Evolutionary conservation across 495 filamentous ascomycete species (phyloP).

Genomic region (Penicillium egyptiacum): DNA sequence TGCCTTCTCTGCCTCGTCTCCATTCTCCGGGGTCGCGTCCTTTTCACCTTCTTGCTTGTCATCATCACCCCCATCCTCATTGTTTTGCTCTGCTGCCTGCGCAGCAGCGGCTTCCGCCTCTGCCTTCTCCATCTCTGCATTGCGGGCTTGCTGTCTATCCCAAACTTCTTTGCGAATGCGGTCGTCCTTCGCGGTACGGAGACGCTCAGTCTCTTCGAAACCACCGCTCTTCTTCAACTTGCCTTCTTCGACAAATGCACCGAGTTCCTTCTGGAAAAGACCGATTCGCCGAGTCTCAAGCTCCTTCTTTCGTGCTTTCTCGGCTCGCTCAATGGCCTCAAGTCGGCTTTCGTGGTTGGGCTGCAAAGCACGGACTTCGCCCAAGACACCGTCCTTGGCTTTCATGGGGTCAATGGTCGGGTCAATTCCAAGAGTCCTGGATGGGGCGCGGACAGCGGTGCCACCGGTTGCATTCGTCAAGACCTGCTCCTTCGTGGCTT

Average conservation of each 20-base stretch:
- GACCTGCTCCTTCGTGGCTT: slow-evolving; percentile 94
- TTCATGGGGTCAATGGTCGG: slow-evolving; percentile 67
- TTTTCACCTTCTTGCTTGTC: neutral
- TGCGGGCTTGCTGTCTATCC: slow-evolving; percentile 61
- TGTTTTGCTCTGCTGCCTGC: slow-evolving; percentile 18
- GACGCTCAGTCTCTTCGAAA: slow-evolving; percentile 87
- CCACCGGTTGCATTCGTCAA: slow-evolving; percentile 56
- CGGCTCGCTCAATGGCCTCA: slow-evolving; percentile 93
- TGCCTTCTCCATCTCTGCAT: slow-evolving; percentile 42
- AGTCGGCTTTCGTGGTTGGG: slow-evolving; percentile 92
- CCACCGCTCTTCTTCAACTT: slow-evolving; percentile 94
- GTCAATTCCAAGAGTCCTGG: slow-evolving; percentile 64
- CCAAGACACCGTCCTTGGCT: slow-evolving; percentile 87
- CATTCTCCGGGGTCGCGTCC: slow-evolving; percentile 6
- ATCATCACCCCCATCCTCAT: slow-evolving; percentile 17
- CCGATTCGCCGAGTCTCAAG: slow-evolving; percentile 73
- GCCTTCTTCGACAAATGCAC: slow-evolving; percentile 84
- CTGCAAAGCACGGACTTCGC: slow-evolving; percentile 89
- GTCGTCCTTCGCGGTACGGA: slow-evolving; percentile 83
- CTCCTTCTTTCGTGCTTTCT: slow-evolving; percentile 84
- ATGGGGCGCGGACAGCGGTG: slow-evolving; percentile 48
- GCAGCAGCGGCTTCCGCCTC: slow-evolving; percentile 30
- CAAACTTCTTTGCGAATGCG: slow-evolving; percentile 81
- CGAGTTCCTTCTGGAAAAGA: slow-evolving; percentile 86
- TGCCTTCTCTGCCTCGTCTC: slow-evolving; percentile 10